Conservation (phyloP, 148 eudicot genomes). For the Arbutus unedo region DNA sequence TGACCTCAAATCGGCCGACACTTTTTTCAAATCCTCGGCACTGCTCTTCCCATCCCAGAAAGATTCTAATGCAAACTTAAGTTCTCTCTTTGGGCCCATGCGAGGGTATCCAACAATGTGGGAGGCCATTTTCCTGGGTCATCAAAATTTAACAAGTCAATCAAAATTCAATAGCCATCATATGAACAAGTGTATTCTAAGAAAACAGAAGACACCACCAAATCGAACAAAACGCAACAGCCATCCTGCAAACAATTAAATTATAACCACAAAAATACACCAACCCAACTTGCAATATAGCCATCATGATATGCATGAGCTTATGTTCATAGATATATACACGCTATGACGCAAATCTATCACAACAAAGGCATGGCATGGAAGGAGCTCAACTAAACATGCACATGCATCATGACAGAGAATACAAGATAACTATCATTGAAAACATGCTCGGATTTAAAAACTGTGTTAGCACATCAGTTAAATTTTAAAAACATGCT, state of each 20-base stretch:
- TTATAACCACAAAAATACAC: background rate
- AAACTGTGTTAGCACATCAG: no score
- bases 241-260: background rate
- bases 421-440: background rate
- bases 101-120: slow-evolving; percentile 96
- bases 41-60: slow-evolving; percentile 87
- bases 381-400: background rate
- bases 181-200: background rate
- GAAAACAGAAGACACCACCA: background rate
- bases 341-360: background rate
- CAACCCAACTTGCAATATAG: background rate
- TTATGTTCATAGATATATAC: background rate
- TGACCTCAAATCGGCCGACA: slow-evolving; percentile 61
- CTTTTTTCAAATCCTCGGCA: slow-evolving; percentile 79
- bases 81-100: slow-evolving; percentile 94
- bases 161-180: background rate
- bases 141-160: slow-evolving; percentile 9
- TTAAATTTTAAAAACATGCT: no score
- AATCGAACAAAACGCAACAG: background rate
- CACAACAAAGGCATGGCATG: background rate
- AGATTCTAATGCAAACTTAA: slow-evolving; percentile 80
- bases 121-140: slow-evolving; percentile 70
- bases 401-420: background rate
- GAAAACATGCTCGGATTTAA: no score
- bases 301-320: background rate